Evolutionary conservation across 2,329 filamentous ascomycete genomes (phyloP).

Genomic region (Shiraia sp.): DNA sequence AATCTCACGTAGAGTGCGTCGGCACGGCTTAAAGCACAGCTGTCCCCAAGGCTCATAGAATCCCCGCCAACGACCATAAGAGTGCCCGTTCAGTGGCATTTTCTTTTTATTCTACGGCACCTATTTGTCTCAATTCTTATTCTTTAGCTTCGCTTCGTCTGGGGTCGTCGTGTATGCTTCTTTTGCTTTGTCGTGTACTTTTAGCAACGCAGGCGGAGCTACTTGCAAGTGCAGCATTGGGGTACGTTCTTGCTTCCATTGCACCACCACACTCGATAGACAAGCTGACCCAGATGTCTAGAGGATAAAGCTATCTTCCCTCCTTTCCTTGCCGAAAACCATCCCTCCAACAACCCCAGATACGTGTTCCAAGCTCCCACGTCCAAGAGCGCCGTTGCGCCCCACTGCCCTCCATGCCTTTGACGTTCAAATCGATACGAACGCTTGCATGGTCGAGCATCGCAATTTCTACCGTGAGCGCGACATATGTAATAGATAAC

Average conservation of each 20-base stretch:
- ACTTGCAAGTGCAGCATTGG: constrained; percentile 11
- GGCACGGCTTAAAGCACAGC: constrained; percentile 38
- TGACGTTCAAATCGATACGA: constrained; percentile 45
- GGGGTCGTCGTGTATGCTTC: too few relatives aligned
- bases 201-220: constrained; percentile 24
- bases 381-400: constrained; percentile 10
- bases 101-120: constrained; percentile 16
- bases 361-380: neutral
- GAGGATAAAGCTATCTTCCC: neutral
- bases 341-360: neutral
- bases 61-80: constrained; percentile 11
- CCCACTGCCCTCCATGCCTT: constrained; percentile 33
- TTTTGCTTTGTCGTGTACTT: constrained; percentile 21
- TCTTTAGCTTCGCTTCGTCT: constrained; percentile 6
- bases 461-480: constrained; percentile 57
- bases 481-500: constrained; percentile 70
- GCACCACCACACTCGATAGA: neutral
- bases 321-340: neutral
- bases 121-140: constrained; percentile 31
- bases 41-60: constrained; percentile 39
- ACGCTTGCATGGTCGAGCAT: constrained; percentile 48
- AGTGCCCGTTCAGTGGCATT: constrained; percentile 26
- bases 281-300: neutral
- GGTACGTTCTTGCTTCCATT: constrained; percentile 9
- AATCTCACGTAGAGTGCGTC: constrained; percentile 31